Evolutionary conservation across 2,329 filamentous ascomycete genomes (phyloP), one percentile per base, ranked within the genome.

Genomic region (Orbilia blumenaviensis): DNA sequence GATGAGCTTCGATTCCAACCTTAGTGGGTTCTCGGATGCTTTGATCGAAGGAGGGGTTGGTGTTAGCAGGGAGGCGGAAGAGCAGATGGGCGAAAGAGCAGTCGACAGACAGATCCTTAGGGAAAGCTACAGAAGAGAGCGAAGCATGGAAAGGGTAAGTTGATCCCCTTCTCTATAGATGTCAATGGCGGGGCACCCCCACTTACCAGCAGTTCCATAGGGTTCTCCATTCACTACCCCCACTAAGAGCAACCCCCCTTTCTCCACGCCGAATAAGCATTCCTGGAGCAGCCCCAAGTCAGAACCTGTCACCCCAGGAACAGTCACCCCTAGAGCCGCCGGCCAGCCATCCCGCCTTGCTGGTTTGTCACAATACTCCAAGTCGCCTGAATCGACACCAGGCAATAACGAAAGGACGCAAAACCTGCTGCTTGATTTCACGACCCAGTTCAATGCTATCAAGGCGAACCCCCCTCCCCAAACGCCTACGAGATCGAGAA

Each of bases 401-500:
- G 56, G 83, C 84, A 78, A 85, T 84, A 46, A 83, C 80, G 82
- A 82, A 36, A 38, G 50, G 52, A 92, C 91, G 2, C 91, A 91
- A 14, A 96, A 92, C 80, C 86, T 97, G 34, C 86, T 97, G 48
- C 86, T 92, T 79, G 95, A 98, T 81, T 96, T 97, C 80, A 96
- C 93, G 0, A 92, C 95, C 73, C 92, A 93, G 79, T 86, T 90
- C 73, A 88, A 88, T 78, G 79, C 79, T 86, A 82, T 80, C 83
- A 82, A 44, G 79, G 81, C 79, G 61, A 81, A 80, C 50, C 80
- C 83, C 48, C 80, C 83, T 61, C 88, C 89, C 0, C 87, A 89
- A 0, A 83, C 83, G 63, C 46, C 78, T 68, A 83, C 83, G 66
- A 83, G 89, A 78, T 84, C 86, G 61, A 84, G 86, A 79, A 80